Percentiles rank a stretch among this genome's conserved stretches.
Conservation (phyloP, 1,139 yeast species). For the Kodamaea plutei region DNA sequence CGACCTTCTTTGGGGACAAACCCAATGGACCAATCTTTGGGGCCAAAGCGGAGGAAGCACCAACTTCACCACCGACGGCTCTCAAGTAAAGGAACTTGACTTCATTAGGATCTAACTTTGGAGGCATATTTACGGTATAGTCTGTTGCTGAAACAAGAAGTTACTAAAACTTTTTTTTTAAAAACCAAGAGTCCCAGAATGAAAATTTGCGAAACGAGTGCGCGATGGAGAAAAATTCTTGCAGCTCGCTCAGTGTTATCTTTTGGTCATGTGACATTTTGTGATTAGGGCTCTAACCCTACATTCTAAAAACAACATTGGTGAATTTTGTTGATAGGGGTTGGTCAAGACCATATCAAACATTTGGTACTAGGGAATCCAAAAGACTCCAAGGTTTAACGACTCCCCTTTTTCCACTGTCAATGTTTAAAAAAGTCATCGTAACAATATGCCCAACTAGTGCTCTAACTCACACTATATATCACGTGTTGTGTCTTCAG, state of each 20-base stretch:
- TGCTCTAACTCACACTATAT: too few species aligned
- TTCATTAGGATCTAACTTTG: slow-evolving; percentile 98
- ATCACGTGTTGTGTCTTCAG: too few species aligned
- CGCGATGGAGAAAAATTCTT: slow-evolving; percentile 1
- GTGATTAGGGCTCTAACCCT: slow-evolving; percentile 5
- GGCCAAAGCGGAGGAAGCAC: slow-evolving; percentile 99
- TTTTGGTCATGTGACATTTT: background rate
- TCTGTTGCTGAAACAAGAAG: slow-evolving; percentile 4
- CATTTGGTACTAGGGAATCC: too few species aligned
- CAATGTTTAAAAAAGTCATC: too few species aligned
- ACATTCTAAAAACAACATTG: too few species aligned
- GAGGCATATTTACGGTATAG: slow-evolving; percentile 59
- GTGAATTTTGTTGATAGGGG: too few species aligned
- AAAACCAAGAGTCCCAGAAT: slow-evolving; percentile 2
- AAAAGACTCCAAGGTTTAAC: too few species aligned
- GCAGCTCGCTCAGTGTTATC: too few species aligned
- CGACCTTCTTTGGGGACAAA: slow-evolving; percentile 99
- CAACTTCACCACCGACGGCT: slow-evolving; percentile 99
- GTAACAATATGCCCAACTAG: too few species aligned
- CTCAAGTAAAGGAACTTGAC: slow-evolving; percentile 98
- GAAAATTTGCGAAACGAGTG: slow-evolving; percentile 6
- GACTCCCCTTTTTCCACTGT: too few species aligned
- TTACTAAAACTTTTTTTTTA: slow-evolving; percentile 5
- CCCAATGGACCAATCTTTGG: slow-evolving; percentile 99
- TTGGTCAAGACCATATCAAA: too few species aligned